These are phyloP conservation scores for Schizosaccharomyces lindneri DNA, from an alignment of 805 yeast species.

Conservation along the genomic window DNA sequence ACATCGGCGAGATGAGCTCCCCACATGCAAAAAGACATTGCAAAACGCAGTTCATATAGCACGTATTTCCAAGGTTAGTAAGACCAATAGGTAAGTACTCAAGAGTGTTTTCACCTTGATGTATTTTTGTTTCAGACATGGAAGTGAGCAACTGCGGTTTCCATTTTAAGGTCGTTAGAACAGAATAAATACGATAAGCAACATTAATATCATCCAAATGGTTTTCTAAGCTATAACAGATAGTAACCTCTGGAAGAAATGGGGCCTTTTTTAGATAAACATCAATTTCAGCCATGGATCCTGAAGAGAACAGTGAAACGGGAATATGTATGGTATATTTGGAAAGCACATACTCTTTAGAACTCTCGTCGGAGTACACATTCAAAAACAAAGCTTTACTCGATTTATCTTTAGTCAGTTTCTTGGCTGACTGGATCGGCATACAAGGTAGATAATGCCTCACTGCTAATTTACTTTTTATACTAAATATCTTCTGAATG, in stretches of 20 bases:
- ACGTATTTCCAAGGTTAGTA: constrained; percentile 63
- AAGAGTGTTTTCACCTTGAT: background rate
- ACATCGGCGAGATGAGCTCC: constrained; percentile 41
- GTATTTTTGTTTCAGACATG: background rate
- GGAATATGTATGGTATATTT: background rate
- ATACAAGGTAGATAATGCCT: background rate
- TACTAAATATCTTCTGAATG: background rate
- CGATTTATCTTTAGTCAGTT: background rate
- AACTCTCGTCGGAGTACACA: background rate
- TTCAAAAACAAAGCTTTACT: background rate
- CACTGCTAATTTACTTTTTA: background rate
- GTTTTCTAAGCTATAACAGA: background rate
- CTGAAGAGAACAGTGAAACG: background rate
- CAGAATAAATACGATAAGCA: background rate
- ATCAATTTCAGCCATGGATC: background rate
- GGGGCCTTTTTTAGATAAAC: background rate
- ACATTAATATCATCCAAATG: background rate
- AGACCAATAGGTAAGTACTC: constrained; percentile 19
- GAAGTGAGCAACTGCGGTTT: background rate
- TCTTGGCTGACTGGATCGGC: background rate
- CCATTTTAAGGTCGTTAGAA: background rate
- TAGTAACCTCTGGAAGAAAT: background rate
- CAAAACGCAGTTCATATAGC: constrained; percentile 85
- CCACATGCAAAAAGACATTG: constrained; percentile 68
- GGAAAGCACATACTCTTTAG: background rate